Percentiles rank a stretch among this genome's conserved stretches.
Evolutionary conservation across 805 yeast genomes (phyloP).

Genomic region (Jamesozyma gamospora): DNA sequence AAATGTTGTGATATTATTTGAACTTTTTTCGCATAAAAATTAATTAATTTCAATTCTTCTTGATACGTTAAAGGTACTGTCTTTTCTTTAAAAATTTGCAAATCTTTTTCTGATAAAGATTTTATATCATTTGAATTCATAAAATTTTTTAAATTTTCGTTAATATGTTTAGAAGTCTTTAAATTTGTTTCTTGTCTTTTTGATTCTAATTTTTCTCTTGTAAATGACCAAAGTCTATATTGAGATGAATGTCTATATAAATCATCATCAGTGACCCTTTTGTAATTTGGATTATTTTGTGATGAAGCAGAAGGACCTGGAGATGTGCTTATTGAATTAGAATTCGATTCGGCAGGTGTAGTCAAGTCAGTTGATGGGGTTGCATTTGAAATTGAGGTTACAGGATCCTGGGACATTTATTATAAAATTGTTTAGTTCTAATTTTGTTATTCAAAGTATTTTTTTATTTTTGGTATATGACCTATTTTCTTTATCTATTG

Average conservation of each 20-base stretch:
- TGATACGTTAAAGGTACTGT: slow-evolving; percentile 44
- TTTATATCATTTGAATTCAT: slow-evolving; percentile 17
- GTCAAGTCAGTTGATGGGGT: neutral
- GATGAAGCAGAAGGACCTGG: neutral
- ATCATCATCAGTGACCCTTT: slow-evolving; percentile 65
- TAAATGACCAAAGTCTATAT: slow-evolving; percentile 77
- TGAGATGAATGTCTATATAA: slow-evolving; percentile 81
- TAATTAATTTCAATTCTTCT: slow-evolving; percentile 63
- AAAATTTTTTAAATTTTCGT: slow-evolving; percentile 28
- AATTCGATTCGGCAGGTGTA: neutral
- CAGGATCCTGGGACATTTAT: no score
- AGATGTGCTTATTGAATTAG: neutral
- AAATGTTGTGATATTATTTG: slow-evolving; percentile 61
- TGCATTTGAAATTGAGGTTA: no score
- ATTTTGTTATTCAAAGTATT: no score
- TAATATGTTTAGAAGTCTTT: slow-evolving; percentile 35
- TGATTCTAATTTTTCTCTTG: slow-evolving; percentile 43
- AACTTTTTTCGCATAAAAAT: slow-evolving; percentile 63
- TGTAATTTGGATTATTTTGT: slow-evolving; percentile 11
- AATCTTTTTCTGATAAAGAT: slow-evolving; percentile 25
- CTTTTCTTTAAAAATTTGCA: slow-evolving; percentile 20
- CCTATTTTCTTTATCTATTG: no score
- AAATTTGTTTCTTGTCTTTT: slow-evolving; percentile 43
- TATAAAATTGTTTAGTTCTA: no score
- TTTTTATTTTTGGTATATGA: no score